Evolutionary conservation across 1,284 basidiomycete species (phyloP).

Genomic region (Vanrija pseudolonga): DNA sequence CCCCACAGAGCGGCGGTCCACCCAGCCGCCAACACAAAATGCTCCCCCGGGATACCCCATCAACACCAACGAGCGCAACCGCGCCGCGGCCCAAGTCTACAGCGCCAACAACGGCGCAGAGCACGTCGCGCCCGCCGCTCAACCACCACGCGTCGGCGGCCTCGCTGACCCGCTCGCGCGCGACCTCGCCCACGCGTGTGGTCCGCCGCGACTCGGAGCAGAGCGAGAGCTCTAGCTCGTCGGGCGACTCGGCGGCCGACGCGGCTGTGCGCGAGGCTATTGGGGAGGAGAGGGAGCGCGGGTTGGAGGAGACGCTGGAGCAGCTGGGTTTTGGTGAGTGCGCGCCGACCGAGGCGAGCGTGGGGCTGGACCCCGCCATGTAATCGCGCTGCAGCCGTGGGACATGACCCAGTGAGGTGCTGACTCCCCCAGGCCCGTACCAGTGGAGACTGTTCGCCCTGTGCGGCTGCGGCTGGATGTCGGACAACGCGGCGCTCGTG

Average conservation of each 20-base stretch:
- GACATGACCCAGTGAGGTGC: too few relatives aligned
- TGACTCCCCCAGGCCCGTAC: constrained; percentile 33
- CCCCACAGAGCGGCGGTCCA: too few relatives aligned
- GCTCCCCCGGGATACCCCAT: not conserved
- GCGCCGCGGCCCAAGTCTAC: not conserved
- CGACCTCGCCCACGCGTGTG: too few relatives aligned
- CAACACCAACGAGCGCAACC: not conserved
- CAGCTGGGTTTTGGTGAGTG: constrained; percentile 82
- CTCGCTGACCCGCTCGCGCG: too few relatives aligned
- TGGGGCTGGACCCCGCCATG: too few relatives aligned
- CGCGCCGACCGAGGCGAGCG: too few relatives aligned
- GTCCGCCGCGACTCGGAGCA: too few relatives aligned
- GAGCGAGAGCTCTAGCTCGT: too few relatives aligned
- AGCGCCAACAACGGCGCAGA: not conserved
- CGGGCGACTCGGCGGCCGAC: not conserved
- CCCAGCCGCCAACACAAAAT: too few relatives aligned
- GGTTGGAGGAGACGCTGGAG: constrained; percentile 79
- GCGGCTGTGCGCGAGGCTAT: not conserved
- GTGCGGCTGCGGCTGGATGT: constrained; percentile 74
- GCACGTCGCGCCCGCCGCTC: not conserved
- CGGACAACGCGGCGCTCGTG: constrained; percentile 48
- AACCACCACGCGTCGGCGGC: too few relatives aligned
- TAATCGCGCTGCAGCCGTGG: too few relatives aligned
- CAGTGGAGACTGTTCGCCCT: constrained; percentile 45
- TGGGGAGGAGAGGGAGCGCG: constrained; percentile 53